Conservation (phyloP, 2,329 filamentous ascomycete species). For the Pyrenophora seminiperda region DNA sequence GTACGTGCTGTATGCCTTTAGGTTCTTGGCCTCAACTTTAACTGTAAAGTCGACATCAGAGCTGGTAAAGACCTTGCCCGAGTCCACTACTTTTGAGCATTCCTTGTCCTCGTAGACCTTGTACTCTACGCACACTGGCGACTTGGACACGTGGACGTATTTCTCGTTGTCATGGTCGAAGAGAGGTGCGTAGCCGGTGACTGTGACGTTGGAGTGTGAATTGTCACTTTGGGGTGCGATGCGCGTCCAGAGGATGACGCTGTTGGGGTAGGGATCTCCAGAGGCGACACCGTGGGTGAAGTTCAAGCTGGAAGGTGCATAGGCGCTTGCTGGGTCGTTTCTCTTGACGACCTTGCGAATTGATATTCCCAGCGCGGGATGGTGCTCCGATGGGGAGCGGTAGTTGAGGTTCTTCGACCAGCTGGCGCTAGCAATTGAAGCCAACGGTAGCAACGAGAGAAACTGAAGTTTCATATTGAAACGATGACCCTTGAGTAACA, state of each 20-base stretch:
- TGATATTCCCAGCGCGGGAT: conserved; percentile 67
- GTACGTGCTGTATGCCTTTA: conserved; percentile 69
- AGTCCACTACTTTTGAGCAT: conserved; percentile 56
- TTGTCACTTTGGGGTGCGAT: conserved; percentile 47
- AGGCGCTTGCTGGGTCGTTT: conserved; percentile 38
- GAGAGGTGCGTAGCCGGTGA: conserved; percentile 61
- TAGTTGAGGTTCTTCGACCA: conserved; percentile 67
- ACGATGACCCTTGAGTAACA: conserved; percentile 3
- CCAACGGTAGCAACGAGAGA: conserved; percentile 27
- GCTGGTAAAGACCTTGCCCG: conserved; percentile 69
- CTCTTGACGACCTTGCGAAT: conserved; percentile 65
- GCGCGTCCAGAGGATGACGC: conserved; percentile 44
- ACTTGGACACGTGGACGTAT: conserved; percentile 59
- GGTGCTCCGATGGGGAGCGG: conserved; percentile 67
- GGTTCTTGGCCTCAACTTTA: conserved; percentile 66
- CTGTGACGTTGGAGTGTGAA: conserved; percentile 54
- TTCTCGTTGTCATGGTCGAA: conserved; percentile 61
- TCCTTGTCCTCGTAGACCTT: conserved; percentile 59
- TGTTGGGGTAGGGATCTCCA: conserved; percentile 53
- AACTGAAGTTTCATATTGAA: conserved; percentile 36
- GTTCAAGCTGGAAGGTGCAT: conserved; percentile 31
- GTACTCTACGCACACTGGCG: conserved; percentile 71
- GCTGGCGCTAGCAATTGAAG: conserved; percentile 28
- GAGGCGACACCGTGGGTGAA: conserved; percentile 55
- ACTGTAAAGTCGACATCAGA: conserved; percentile 75